A percentile compares a stretch with the other conserved stretches of the same genome.
Conservation (phyloP, 208 protist genomes). For the Crithidia bombi region DNA sequence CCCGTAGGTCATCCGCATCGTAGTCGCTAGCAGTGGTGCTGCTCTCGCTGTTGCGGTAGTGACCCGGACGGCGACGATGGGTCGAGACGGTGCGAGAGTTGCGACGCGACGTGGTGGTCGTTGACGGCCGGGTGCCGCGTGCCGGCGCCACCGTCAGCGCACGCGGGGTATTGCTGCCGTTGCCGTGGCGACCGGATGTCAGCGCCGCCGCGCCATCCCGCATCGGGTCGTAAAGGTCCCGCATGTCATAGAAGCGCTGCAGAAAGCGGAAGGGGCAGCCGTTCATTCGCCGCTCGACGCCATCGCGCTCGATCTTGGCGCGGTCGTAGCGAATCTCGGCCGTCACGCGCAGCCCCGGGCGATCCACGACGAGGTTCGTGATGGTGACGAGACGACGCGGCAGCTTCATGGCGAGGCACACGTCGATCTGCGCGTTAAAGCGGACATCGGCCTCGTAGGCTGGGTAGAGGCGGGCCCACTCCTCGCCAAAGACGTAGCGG, state of each 20-base stretch:
- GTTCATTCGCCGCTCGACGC: slow-evolving; percentile 68
- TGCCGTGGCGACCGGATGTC: slow-evolving; percentile 10
- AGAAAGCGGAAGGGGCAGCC: slow-evolving; percentile 76
- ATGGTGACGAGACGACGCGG: slow-evolving; percentile 74
- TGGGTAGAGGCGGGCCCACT: slow-evolving; percentile 74
- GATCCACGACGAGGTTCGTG: slow-evolving; percentile 57
- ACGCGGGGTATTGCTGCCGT: neutral
- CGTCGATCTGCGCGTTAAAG: slow-evolving; percentile 77
- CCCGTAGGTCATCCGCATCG: slow-evolving; percentile 16
- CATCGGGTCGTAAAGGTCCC: slow-evolving; percentile 51
- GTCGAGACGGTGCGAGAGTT: slow-evolving; percentile 8
- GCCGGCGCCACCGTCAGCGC: neutral
- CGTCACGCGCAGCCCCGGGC: slow-evolving; percentile 78
- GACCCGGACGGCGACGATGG: slow-evolving; percentile 17
- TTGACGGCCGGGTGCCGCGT: neutral
- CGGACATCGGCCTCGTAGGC: slow-evolving; percentile 62
- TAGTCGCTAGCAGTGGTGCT: slow-evolving; percentile 23
- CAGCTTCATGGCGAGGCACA: slow-evolving; percentile 74
- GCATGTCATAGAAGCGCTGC: slow-evolving; percentile 78
- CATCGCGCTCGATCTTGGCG: slow-evolving; percentile 48
- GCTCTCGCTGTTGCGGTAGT: slow-evolving; percentile 18
- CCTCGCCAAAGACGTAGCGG: slow-evolving; percentile 81
- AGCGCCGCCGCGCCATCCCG: slow-evolving; percentile 26
- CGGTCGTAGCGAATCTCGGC: slow-evolving; percentile 71
- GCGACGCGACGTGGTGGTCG: slow-evolving; percentile 8